Evolutionary conservation across 2,329 filamentous ascomycete species (phyloP).

Genomic region (Fusarium ramigenum): DNA sequence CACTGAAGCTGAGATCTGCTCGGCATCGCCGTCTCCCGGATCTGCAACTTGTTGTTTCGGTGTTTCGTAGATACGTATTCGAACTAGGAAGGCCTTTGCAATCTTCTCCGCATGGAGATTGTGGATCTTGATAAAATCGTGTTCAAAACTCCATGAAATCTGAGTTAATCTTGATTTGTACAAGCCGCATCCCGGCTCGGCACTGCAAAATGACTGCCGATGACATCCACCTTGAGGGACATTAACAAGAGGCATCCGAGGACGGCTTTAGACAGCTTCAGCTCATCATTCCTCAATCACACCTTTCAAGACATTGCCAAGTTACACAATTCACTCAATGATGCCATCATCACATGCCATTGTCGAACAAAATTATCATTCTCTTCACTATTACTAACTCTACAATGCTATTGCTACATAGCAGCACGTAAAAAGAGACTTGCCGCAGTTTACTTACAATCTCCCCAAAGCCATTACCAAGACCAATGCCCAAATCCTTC

Average conservation of each 20-base stretch:
- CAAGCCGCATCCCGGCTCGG: slow-evolving; percentile 14
- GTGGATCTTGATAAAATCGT: slow-evolving; percentile 11
- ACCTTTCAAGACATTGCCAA: background rate
- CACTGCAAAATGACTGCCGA: slow-evolving; percentile 11
- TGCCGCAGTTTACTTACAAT: slow-evolving; percentile 14
- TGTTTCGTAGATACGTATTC: slow-evolving; percentile 9
- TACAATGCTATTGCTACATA: slow-evolving; percentile 1
- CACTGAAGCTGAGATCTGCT: slow-evolving; percentile 23
- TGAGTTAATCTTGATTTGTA: slow-evolving; percentile 9
- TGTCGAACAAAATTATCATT: slow-evolving; percentile 6
- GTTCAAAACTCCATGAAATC: background rate
- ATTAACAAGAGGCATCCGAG: background rate
- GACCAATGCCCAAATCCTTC: slow-evolving; percentile 1
- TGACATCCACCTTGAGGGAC: background rate
- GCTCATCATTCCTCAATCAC: background rate
- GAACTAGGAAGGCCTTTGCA: background rate
- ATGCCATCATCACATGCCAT: slow-evolving; percentile 12
- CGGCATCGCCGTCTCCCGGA: slow-evolving; percentile 33
- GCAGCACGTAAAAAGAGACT: slow-evolving; percentile 10
- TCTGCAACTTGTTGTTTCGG: slow-evolving; percentile 25
- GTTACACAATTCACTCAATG: slow-evolving; percentile 1
- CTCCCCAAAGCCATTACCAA: slow-evolving; percentile 7
- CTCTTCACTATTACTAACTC: slow-evolving; percentile 11
- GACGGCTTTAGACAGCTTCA: background rate
- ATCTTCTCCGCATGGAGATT: slow-evolving; percentile 12